phyloP scores from a whole-genome alignment of 768 basidiomycete genomes.

The Solioccasus polychromus region DNA sequence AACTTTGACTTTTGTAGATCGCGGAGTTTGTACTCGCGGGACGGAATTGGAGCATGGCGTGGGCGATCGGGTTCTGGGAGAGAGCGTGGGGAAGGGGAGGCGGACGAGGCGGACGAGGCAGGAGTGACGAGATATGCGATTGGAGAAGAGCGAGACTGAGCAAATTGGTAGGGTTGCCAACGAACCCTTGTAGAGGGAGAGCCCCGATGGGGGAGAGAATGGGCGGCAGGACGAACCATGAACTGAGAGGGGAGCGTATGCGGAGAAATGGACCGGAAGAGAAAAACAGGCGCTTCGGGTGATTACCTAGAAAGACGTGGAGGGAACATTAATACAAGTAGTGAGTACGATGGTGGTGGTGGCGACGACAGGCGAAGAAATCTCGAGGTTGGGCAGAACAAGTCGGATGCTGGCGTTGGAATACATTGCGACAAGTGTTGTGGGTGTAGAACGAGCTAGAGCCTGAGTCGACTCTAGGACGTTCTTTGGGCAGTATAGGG shows the following conservation, averaged over 20 bases:
- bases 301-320: constrained; percentile 37
- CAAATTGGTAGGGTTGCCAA: constrained; percentile 75
- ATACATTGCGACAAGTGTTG: constrained; percentile 40
- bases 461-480: constrained; percentile 42
- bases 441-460: constrained; percentile 31
- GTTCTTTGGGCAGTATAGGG: constrained; percentile 32
- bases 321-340: constrained; percentile 34
- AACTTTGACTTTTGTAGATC: constrained; percentile 60
- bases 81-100: constrained; percentile 39
- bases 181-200: constrained; percentile 62
- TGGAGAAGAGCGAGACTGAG: constrained; percentile 35
- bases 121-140: constrained; percentile 56
- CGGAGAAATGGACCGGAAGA: constrained; percentile 2
- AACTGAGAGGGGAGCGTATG: constrained; percentile 5
- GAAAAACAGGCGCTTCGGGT: constrained; percentile 13
- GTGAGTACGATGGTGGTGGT: constrained; percentile 15
- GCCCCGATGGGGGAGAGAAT: constrained; percentile 67
- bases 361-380: too few species aligned
- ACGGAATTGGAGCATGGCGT: constrained; percentile 32
- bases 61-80: constrained; percentile 35
- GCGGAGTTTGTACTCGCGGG: constrained; percentile 36
- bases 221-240: constrained; percentile 38
- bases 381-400: constrained; percentile 16
- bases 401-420: constrained; percentile 25
- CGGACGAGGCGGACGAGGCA: constrained; percentile 49